phyloP scores from a whole-genome alignment of 2,329 filamentous ascomycete species.

The Ophiobolus disseminans region DNA sequence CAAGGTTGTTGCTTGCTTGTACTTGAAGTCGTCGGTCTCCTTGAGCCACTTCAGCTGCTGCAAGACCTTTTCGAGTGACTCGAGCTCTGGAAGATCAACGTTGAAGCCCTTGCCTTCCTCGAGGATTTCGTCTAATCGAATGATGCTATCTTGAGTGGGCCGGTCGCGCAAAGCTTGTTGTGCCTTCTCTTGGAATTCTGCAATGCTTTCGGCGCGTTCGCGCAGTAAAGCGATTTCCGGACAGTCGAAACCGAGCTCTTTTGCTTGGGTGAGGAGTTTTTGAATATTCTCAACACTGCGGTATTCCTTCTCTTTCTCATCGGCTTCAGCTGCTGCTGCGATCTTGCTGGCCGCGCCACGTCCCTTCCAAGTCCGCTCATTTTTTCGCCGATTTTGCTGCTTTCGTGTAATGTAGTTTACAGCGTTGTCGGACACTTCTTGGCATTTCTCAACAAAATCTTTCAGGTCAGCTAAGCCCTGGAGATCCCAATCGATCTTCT shows the following conservation, averaged over 20 bases:
- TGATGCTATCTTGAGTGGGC: conserved; percentile 58
- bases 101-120: conserved; percentile 89
- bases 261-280: conserved; percentile 81
- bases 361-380: conserved; percentile 83
- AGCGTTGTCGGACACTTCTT: conserved; percentile 97
- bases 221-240: conserved; percentile 85
- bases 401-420: conserved; percentile 96
- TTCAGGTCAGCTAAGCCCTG: conserved; percentile 81
- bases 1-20: conserved; percentile 69
- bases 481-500: conserved; percentile 92
- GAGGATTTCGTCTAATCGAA: conserved; percentile 87
- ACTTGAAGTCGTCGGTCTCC: conserved; percentile 70
- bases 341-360: conserved; percentile 67
- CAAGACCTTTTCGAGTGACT: conserved; percentile 78
- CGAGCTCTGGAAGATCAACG: conserved; percentile 88
- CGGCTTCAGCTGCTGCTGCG: conserved; percentile 73
- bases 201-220: conserved; percentile 84
- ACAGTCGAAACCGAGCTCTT: conserved; percentile 90
- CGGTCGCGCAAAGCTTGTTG: conserved; percentile 70
- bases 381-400: conserved; percentile 95
- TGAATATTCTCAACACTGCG: conserved; percentile 90
- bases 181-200: conserved; percentile 81
- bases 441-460: conserved; percentile 93
- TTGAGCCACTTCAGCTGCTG: conserved; percentile 90
- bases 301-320: conserved; percentile 82